Conservation (phyloP, 169 alveolate species). For the Blepharisma undulans region DNA sequence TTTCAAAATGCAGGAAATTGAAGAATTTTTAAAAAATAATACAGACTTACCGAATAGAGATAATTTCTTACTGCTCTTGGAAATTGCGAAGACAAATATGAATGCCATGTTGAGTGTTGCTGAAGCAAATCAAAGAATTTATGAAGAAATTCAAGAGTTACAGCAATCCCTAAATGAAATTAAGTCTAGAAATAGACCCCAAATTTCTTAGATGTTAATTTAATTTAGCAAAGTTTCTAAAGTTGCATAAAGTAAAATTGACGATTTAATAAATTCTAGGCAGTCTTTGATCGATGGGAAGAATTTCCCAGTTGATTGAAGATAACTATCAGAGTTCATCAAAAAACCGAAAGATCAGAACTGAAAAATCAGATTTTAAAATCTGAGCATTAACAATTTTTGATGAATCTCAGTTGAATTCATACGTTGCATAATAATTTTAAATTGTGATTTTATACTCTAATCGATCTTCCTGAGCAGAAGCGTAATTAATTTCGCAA, state of each 20-base stretch:
- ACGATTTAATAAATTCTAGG: not conserved
- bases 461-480: too few species aligned
- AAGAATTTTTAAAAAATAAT: not conserved
- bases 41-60: not conserved
- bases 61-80: not conserved
- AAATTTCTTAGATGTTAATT: not conserved
- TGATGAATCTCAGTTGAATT: too few species aligned
- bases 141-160: not conserved
- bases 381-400: too few species aligned
- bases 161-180: not conserved
- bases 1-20: not conserved
- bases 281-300: not conserved
- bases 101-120: not conserved
- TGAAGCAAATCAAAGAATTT: not conserved
- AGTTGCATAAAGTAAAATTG: not conserved
- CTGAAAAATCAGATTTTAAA: too few species aligned
- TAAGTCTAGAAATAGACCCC: not conserved
- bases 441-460: too few species aligned
- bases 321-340: too few species aligned
- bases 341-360: too few species aligned
- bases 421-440: too few species aligned
- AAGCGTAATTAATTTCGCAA: too few species aligned
- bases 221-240: too few species aligned
- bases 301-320: too few species aligned
- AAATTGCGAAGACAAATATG: not conserved